Evolutionary conservation across 768 basidiomycete species (phyloP).

Genomic region (Leucocoprinus leucothites): DNA sequence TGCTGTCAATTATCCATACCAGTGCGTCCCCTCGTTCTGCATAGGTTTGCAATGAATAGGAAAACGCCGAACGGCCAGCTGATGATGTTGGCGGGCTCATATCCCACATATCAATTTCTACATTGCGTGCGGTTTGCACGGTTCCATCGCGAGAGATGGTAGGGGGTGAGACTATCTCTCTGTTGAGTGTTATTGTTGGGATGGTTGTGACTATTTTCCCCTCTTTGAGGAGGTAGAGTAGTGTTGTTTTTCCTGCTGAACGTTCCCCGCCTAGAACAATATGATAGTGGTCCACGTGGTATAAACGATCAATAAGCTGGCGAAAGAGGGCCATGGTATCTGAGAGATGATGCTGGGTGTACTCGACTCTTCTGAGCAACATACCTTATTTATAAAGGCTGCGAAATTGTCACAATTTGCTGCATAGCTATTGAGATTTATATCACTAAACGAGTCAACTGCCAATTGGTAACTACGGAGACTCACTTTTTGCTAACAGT

Average conservation of each 20-base stretch:
- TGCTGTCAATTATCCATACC: constrained; percentile 65
- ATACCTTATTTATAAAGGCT: no score
- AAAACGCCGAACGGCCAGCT: constrained; percentile 23
- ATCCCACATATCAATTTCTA: constrained; percentile 58
- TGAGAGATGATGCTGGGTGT: no score
- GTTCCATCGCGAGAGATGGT: constrained; percentile 1
- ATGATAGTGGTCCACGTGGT: constrained; percentile 15
- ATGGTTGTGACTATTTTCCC: constrained; percentile 36
- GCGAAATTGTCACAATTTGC: no score
- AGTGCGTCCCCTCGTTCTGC: constrained; percentile 43
- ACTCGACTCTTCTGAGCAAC: no score
- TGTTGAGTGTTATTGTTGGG: constrained; percentile 49
- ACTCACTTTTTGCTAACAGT: no score
- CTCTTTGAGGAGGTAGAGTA: constrained; percentile 40
- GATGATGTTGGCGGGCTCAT: constrained; percentile 45
- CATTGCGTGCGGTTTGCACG: constrained; percentile 17
- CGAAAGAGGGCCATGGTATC: constrained; percentile 16
- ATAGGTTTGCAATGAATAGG: constrained; percentile 17
- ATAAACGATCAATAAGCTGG: constrained; percentile 28
- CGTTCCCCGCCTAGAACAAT: constrained; percentile 35
- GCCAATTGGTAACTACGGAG: no score
- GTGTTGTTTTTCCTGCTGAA: constrained; percentile 41
- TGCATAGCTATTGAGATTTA: no score
- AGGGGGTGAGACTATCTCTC: constrained; percentile 46
- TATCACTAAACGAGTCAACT: no score